Conservation (phyloP, 352 stramenopile genomes). For the Phytophthora tubulina region DNA sequence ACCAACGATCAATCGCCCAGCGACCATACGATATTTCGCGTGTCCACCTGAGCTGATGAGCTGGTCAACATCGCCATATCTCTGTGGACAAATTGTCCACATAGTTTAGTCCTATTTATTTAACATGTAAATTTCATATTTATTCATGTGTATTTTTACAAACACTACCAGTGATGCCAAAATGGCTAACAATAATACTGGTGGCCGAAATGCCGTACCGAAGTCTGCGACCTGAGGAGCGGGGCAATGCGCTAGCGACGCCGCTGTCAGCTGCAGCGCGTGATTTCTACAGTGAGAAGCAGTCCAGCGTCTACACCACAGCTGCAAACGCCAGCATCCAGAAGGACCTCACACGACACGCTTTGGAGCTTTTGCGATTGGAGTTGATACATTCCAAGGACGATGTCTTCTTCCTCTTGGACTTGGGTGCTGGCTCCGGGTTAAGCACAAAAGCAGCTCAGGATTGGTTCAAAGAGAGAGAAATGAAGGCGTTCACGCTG, state of each 20-base stretch:
- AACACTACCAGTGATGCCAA: neutral
- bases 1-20: conserved; percentile 43
- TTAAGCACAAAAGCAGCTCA: conserved; percentile 69
- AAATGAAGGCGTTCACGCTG: conserved; percentile 51
- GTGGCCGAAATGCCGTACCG: conserved; percentile 65
- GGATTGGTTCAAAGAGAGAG: conserved; percentile 55
- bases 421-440: conserved; percentile 76
- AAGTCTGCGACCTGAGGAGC: conserved; percentile 53
- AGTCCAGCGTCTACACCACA: conserved; percentile 80
- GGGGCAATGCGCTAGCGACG: conserved; percentile 43
- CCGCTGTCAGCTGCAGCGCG: conserved; percentile 53
- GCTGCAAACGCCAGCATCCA: conserved; percentile 74
- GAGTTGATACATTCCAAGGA: conserved; percentile 26
- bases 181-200: conserved; percentile 13
- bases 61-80: neutral
- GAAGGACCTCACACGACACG: conserved; percentile 69
- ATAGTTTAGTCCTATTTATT: conserved; percentile 15
- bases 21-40: conserved; percentile 41
- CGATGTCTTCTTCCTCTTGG: conserved; percentile 56
- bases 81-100: conserved; percentile 7
- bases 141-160: conserved; percentile 5
- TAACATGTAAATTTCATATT: conserved; percentile 11
- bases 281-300: conserved; percentile 69
- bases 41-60: conserved; percentile 23
- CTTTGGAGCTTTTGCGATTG: conserved; percentile 61